Evolutionary conservation across 331 rosid species (phyloP), one percentile per base, ranked within the genome.

Genomic region (Quercus phellos): DNA sequence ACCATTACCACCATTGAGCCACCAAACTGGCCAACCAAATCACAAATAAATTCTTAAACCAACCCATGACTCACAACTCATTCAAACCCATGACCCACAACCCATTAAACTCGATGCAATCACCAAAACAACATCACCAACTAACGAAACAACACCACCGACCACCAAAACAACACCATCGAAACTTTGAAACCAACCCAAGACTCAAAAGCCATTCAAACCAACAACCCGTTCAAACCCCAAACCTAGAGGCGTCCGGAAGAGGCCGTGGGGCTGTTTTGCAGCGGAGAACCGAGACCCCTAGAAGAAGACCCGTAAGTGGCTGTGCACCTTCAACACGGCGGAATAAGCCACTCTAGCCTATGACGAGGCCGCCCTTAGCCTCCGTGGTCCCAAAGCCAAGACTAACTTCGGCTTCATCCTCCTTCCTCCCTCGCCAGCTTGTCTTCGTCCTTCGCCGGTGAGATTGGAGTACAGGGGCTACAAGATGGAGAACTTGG

Each of bases 271-370:
- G 97, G 97, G 97, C 2, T 83, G 94, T 1, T 93, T 82, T 74
- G 93, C 96, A 1, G 96, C 94, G 24, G 97, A 93, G 89, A 93
- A 90, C 78, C 89, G 97, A 3, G 91, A 93, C 35, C 97, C 97
- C 0, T 89, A 89, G 85, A 86, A 80, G 75, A 90, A 89, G 85
- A 86, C 91, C 42, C 88, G 97, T 34, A 90, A 88, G 42, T 93
- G 97, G 97, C 96, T 93, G 6, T 93, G 97, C n/a, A 93, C 96
- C 64, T 90, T 86, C 27, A 90, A 93, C 73, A 90, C 97, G 2
- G 97, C 97, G 12, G 96, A 88, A 85, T 89, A 92, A 16, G 97
- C 97, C 4, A 96, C 97, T 18, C 78, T 82, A 63, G 97, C 97
- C 11, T 93, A 93, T 78, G 97, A 93, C 73, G 70, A 80, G 7